phyloP scores from a whole-genome alignment of 176 grass and related monocot genomes.

The Saccharum spontaneum region DNA sequence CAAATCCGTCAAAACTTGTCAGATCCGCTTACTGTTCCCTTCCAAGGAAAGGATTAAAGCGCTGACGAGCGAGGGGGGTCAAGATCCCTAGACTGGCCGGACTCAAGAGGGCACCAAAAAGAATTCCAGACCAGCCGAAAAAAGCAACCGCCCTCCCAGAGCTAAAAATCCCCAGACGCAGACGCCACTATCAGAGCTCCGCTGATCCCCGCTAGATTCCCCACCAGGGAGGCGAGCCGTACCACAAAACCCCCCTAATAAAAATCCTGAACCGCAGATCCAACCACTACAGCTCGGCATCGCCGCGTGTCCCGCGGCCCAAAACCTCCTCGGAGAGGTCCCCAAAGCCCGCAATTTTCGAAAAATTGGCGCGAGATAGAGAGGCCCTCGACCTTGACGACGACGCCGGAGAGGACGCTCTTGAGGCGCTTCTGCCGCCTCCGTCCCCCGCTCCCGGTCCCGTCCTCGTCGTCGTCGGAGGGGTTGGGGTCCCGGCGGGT shows the following conservation, averaged over 20 bases:
- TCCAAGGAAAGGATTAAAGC: constrained; percentile 61
- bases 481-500: constrained; percentile 16
- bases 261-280: constrained; percentile 48
- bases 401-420: constrained; percentile 52
- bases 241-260: constrained; percentile 16
- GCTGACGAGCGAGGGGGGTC: constrained; percentile 53
- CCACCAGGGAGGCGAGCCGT: constrained; percentile 27
- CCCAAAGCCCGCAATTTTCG: constrained; percentile 19
- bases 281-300: constrained; percentile 44
- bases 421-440: constrained; percentile 55
- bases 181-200: constrained; percentile 33
- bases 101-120: constrained; percentile 21
- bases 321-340: constrained; percentile 17
- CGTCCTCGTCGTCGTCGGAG: constrained; percentile 44
- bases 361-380: constrained; percentile 32
- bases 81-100: constrained; percentile 51
- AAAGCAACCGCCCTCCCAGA: constrained; percentile 50
- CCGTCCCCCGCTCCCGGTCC: constrained; percentile 22
- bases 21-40: constrained; percentile 50
- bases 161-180: constrained; percentile 34
- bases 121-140: constrained; percentile 46
- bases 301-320: constrained; percentile 47
- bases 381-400: constrained; percentile 30
- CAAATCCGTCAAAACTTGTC: constrained; percentile 58
- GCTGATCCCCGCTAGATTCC: constrained; percentile 49